Percentiles rank a stretch among this genome's conserved stretches.
Evolutionary conservation across 177 flowering plant genomes (phyloP).

Genomic region (Telopea speciosissima): DNA sequence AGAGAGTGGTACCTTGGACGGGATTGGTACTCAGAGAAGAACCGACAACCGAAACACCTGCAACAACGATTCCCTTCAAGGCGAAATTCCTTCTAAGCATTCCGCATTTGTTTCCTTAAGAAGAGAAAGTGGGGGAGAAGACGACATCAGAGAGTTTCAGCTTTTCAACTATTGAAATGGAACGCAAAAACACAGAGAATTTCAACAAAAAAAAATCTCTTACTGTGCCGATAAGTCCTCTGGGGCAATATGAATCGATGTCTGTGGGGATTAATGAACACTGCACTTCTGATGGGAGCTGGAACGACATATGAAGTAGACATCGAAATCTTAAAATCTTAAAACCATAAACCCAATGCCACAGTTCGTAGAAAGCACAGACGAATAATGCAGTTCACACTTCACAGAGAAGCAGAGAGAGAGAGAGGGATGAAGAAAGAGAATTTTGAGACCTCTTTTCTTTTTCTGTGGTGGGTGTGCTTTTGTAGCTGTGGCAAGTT

Average conservation of each 20-base stretch:
- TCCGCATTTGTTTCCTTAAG: slow-evolving; percentile 51
- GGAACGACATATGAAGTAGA: slow-evolving; percentile 30
- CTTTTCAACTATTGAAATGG: background rate
- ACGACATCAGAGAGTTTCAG: background rate
- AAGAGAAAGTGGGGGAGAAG: background rate
- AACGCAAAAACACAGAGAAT: background rate
- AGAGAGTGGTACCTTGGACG: slow-evolving; percentile 37
- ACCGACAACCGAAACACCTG: slow-evolving; percentile 48
- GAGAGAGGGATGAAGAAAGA: background rate
- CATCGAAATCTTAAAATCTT: slow-evolving; percentile 21
- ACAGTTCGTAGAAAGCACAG: background rate
- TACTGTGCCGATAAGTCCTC: slow-evolving; percentile 23
- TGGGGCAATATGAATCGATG: slow-evolving; percentile 19
- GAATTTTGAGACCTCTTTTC: background rate
- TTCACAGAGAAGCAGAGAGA: too few relatives aligned
- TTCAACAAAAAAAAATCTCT: slow-evolving; percentile 4
- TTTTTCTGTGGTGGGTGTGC: slow-evolving; percentile 18
- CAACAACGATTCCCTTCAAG: slow-evolving; percentile 51
- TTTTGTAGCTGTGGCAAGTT: slow-evolving; percentile 26
- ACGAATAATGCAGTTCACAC: too few relatives aligned
- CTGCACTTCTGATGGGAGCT: slow-evolving; percentile 21
- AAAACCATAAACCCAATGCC: slow-evolving; percentile 1
- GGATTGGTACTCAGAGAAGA: slow-evolving; percentile 46
- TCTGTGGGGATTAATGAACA: slow-evolving; percentile 19
- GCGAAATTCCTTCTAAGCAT: slow-evolving; percentile 63